Evolutionary conservation across 768 basidiomycete species (phyloP).

Genomic region (Gautieria morchelliformis): DNA sequence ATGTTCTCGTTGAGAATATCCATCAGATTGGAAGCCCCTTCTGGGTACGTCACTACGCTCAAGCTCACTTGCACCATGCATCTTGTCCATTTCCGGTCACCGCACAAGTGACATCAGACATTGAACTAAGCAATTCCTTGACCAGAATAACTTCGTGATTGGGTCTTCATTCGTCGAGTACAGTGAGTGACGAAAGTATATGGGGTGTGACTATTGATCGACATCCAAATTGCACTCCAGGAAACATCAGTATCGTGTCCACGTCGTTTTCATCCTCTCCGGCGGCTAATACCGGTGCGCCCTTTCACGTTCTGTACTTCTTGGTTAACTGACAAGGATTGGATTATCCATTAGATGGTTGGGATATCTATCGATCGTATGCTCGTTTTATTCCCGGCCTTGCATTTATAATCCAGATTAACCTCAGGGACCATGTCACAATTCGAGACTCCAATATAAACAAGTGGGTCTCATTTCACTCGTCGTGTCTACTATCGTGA

Average conservation of each 20-base stretch:
- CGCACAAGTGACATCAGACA: not conserved
- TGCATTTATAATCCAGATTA: not conserved
- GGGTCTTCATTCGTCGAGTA: constrained; percentile 16
- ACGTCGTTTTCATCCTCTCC: constrained; percentile 33
- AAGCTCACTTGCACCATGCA: not conserved
- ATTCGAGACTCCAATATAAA: constrained; percentile 6
- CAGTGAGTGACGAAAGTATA: not conserved
- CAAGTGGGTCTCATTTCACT: constrained; percentile 3
- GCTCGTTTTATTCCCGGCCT: not conserved
- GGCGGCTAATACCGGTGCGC: constrained; percentile 36
- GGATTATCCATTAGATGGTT: constrained; percentile 33
- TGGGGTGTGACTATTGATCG: not conserved
- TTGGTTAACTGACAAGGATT: not conserved
- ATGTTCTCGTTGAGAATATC: constrained; percentile 35
- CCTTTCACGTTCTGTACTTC: not conserved
- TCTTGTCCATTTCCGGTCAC: too few relatives aligned
- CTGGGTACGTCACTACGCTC: constrained; percentile 24
- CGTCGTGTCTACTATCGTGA: not conserved
- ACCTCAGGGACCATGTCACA: constrained; percentile 10
- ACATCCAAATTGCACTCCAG: constrained; percentile 2
- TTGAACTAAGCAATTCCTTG: constrained; percentile 11
- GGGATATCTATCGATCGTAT: constrained; percentile 47
- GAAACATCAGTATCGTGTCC: constrained; percentile 37
- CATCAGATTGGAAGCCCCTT: constrained; percentile 31
- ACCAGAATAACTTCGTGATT: constrained; percentile 32